Percentiles rank a stretch among this genome's conserved stretches.
These are phyloP conservation scores for Mortierella sp. DNA, from an alignment of 371 early-diverging fungal genomes.

Conservation along the genomic window DNA sequence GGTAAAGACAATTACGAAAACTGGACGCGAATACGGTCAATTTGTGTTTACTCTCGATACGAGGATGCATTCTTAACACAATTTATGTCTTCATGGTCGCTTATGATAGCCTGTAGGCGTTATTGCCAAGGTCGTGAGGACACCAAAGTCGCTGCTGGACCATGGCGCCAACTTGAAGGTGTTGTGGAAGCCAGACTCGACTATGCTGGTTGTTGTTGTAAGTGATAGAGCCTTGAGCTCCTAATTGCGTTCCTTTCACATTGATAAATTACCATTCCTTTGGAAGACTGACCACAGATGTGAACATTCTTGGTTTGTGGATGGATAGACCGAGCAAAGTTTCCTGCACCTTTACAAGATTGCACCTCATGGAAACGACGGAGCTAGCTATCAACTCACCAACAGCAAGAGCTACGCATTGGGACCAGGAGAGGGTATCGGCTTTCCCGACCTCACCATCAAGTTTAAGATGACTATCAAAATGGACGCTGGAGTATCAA, in stretches of 20 bases:
- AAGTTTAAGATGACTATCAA: conserved; percentile 58
- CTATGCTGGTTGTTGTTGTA: conserved; percentile 58
- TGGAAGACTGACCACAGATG: neutral
- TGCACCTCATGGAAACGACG: conserved; percentile 41
- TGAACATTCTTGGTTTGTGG: neutral
- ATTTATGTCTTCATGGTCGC: neutral
- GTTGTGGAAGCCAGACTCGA: conserved; percentile 57
- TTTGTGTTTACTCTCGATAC: neutral
- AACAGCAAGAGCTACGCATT: conserved; percentile 55
- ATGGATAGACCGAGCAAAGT: conserved; percentile 48
- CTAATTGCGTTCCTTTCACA: no score
- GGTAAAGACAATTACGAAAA: conserved; percentile 16
- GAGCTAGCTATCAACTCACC: conserved; percentile 46
- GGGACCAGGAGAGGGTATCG: conserved; percentile 54
- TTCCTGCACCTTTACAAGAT: conserved; percentile 52
- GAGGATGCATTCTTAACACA: neutral
- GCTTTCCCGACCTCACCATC: conserved; percentile 49
- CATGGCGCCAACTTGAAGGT: conserved; percentile 55
- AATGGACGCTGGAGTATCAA: conserved; percentile 56
- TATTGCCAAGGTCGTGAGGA: conserved; percentile 47
- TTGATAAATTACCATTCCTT: neutral
- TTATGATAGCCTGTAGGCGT: conserved; percentile 43
- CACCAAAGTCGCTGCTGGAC: conserved; percentile 51
- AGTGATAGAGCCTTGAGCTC: no score
- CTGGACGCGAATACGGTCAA: neutral